Evolutionary conservation across 2,329 filamentous ascomycete species (phyloP).

Genomic region (Ophiostoma ulmi): DNA sequence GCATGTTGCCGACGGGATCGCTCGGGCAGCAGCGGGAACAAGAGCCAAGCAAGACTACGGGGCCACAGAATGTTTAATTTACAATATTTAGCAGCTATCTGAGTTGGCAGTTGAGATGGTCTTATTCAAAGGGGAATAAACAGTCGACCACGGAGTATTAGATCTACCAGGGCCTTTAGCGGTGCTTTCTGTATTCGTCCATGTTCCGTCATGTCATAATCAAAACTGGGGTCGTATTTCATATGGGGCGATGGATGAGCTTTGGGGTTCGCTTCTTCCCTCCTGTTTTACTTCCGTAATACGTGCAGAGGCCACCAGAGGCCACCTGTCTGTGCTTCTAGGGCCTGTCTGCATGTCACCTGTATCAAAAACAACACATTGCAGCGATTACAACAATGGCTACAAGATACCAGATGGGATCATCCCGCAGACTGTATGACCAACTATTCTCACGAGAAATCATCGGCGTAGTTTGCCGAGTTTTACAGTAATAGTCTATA

Average conservation of each 20-base stretch:
- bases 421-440: neutral
- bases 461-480: too few relatives aligned
- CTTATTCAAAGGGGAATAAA: neutral
- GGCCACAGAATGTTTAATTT: neutral
- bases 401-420: too few relatives aligned
- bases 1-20: conserved; percentile 17
- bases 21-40: conserved; percentile 23
- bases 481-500: neutral
- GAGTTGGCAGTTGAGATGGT: neutral
- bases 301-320: neutral
- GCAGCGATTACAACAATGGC: neutral
- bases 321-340: neutral
- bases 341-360: neutral
- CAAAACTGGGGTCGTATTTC: conserved; percentile 8
- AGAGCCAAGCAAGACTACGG: conserved; percentile 11
- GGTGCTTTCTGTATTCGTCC: neutral
- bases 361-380: neutral
- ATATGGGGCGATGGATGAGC: neutral
- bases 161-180: neutral
- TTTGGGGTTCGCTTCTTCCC: conserved; percentile 7
- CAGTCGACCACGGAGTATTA: neutral
- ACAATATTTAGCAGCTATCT: too few relatives aligned
- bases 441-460: too few relatives aligned
- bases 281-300: neutral
- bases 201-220: neutral